phyloP scores from a whole-genome alignment of 345 rosid genomes.

The Eutrema yunnanense region DNA sequence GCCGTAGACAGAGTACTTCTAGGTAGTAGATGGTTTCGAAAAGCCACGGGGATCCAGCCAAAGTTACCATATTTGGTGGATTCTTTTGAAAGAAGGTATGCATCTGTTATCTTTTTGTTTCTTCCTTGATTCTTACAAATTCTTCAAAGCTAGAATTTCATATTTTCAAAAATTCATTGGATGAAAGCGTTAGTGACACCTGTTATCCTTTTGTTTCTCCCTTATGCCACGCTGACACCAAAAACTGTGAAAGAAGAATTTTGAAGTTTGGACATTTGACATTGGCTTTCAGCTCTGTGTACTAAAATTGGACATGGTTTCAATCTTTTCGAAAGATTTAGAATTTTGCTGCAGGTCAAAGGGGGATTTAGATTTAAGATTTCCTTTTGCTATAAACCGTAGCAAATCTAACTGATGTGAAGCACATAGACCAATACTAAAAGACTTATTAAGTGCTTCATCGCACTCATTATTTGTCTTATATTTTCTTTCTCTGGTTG shows the following conservation, averaged over 20 bases:
- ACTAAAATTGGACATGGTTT: not conserved
- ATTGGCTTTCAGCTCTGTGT: not conserved
- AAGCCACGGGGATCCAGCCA: slow-evolving; percentile 91
- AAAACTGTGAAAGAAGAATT: not conserved
- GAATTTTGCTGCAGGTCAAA: not conserved
- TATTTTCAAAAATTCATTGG: not conserved
- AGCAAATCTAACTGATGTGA: not conserved
- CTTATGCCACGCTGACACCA: not conserved
- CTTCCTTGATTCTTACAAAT: not conserved
- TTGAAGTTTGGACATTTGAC: not conserved
- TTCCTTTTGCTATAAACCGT: not conserved
- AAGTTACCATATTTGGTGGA: slow-evolving; percentile 85
- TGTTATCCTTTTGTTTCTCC: not conserved
- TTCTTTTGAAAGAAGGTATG: slow-evolving; percentile 88
- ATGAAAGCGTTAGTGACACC: not conserved
- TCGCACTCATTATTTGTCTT: not conserved
- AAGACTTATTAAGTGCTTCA: not conserved
- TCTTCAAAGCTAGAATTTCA: not conserved
- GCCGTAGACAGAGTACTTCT: slow-evolving; percentile 75
- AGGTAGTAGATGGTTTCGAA: slow-evolving; percentile 92
- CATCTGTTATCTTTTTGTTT: not conserved
- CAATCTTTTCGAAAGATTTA: not conserved
- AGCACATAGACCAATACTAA: not conserved
- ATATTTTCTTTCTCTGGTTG: not conserved
- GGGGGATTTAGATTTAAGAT: not conserved